Base-by-base conservation (phyloP, 2,329 filamentous ascomycete species). In the Diaporthe velutina region DNA sequence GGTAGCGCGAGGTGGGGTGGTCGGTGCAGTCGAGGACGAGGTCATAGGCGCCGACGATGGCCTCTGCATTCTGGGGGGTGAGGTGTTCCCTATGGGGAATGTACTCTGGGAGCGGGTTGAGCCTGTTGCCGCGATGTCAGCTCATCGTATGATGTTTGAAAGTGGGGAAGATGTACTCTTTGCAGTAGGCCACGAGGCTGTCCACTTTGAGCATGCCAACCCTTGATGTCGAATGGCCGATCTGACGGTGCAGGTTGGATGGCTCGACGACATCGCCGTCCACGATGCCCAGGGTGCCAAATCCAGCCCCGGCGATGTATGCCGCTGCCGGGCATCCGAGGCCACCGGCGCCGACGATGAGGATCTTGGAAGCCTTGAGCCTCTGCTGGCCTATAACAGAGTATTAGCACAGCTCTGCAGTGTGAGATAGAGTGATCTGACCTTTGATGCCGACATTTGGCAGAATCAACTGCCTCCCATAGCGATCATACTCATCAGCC, bases 21-120 rank as follows among this genome's bases (percentile, higher is more conserved):
- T 99, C 97, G 13, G 96, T 98, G 82, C 97, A 99, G 83, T 99
- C 97, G 17, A 99, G 91, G 2, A 98, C 91, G 0, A 98, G 79
- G 79, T 98, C 95, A 81, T 98, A 98, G 5, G 86, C 79, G 0
- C 86, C 84, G 73, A 98, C 90, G 54, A 95, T 91, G 0, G 86
- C 82, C 9, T 91, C 84, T 0, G 95, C 94, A 70, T 93, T 94
- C 74, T 90, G 85, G 0, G 95, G 89, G 0, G 90, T 91, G 19
- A 98, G 89, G 77, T 94, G 92, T 19, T 87, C 86, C 13, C 84
- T 82, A 80, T 97, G 89, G 0, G 91, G 83, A 25, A 90, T 83
- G 80, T 95, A 95, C 1, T 83, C 89, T 25, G 94, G 86, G 17
- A 90, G 87, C 0, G 94, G 93, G 80, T 98, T 98, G 19, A 98